Evolutionary conservation across 345 rosid species (phyloP), one percentile per base, ranked within the genome.

Genomic region (Eucalyptus guilfoylei): DNA sequence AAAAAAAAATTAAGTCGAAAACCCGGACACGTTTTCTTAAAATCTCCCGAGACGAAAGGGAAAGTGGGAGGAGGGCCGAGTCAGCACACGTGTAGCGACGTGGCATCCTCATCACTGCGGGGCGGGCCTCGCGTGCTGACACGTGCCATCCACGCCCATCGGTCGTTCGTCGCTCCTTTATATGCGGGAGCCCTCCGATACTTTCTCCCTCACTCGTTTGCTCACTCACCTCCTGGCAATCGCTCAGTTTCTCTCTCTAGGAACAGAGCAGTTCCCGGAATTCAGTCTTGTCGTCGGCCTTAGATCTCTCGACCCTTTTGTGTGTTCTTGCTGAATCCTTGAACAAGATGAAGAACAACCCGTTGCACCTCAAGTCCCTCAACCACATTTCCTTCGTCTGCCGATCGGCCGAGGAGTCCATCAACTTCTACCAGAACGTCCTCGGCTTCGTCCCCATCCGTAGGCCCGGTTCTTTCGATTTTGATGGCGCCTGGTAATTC

Each of bases 391-490:
- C 99, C 2, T 92, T 94, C 76, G 90, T 94, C 1, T 97, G 99
- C 88, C 88, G 94, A 88, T 96, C 97, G n/a, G 90, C 95, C 6
- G 94, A 94, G 55, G 94, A 94, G 88, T 96, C 99, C 88, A 92
- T 96, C 44, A 72, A 91, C 89, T 97, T 97, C 90, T 96, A 97
- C 88, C 97, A 94, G 58, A 89, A 95, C 76, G 91, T 96, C 86
- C 96, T 97, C 88, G 99, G 99, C 11, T 97, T 97, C 87, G 88
- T 91, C 42, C 99, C 97, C 7, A 90, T 97, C 62, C 92, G 96
- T 42, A 94, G 99, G 89, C 99, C 99, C 47, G 94, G 94, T 67
- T 96, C 99, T n/a, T 96, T 96, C 72, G 93, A 96, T 88, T 97
- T 96, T 50, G 94, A 94, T 87, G 99, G 99, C 40, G 99, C 99